Conservation (phyloP, 306 rosid species). For the Prosopis cineraria region DNA sequence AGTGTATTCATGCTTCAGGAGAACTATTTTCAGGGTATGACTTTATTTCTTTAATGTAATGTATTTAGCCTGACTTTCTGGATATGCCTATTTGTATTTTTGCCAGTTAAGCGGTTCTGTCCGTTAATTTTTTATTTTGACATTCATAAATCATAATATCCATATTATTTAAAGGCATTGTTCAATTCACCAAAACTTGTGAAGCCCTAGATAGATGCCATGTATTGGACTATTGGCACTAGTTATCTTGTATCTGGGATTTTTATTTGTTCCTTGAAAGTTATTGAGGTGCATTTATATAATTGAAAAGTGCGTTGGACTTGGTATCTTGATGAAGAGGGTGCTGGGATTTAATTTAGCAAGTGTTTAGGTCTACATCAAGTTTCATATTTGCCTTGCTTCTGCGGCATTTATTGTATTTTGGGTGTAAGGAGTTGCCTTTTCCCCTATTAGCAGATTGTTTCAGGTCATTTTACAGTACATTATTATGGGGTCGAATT, state of each 20-base stretch:
- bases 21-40: slow-evolving; percentile 89
- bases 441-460: not conserved
- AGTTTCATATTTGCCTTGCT: not conserved
- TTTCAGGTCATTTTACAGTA: not conserved
- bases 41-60: slow-evolving; percentile 12
- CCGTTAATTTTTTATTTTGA: slow-evolving; percentile 9
- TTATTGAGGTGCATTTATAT: not conserved
- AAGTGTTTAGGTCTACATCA: not conserved
- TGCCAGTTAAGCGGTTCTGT: not conserved
- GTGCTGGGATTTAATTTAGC: not conserved
- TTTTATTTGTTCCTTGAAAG: slow-evolving; percentile 13
- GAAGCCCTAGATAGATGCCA: not conserved
- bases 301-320: not conserved
- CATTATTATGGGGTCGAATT: not conserved
- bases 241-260: not conserved
- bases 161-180: slow-evolving; percentile 7
- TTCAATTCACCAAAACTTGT: not conserved
- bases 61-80: not conserved
- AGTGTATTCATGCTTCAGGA: slow-evolving; percentile 91
- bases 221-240: not conserved
- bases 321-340: slow-evolving; percentile 11
- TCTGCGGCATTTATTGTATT: not conserved
- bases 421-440: not conserved
- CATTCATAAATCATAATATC: slow-evolving; percentile 14
- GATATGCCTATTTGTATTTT: not conserved